Evolutionary conservation across 2,329 filamentous ascomycete genomes (phyloP).

Genomic region (Botrytis deweyae): DNA sequence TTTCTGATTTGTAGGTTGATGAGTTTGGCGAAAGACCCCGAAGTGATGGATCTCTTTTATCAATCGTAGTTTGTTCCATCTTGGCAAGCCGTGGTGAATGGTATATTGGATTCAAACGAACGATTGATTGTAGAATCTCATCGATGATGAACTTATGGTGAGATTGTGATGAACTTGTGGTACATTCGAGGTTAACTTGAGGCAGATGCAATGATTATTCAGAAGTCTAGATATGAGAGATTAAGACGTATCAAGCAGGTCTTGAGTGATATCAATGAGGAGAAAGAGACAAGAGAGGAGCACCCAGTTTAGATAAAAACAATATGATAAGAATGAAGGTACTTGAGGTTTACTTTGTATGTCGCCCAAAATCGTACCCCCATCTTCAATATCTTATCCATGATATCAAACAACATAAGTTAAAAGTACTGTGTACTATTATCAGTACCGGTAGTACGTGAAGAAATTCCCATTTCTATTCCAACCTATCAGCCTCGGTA

Average conservation of each 20-base stretch:
- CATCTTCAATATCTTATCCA: slow-evolving; percentile 4
- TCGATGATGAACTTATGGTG: background rate
- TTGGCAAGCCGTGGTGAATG: background rate
- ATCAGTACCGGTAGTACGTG: background rate
- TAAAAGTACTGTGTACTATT: background rate
- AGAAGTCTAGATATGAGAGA: background rate
- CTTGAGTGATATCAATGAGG: background rate
- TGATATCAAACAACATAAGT: slow-evolving; percentile 2
- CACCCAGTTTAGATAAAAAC: background rate
- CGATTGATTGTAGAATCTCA: background rate
- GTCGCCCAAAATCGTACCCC: background rate
- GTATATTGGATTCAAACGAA: background rate
- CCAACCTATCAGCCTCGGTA: slow-evolving; percentile 10
- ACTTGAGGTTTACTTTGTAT: background rate
- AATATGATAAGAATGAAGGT: background rate
- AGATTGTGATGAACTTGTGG: no score
- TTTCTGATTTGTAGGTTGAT: slow-evolving; percentile 24
- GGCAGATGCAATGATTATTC: background rate
- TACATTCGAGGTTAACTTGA: background rate
- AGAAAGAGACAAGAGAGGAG: background rate
- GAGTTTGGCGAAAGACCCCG: background rate
- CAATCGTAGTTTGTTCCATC: background rate
- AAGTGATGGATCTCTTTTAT: background rate
- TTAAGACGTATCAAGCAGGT: background rate
- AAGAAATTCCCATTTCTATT: background rate